phyloP scores from a whole-genome alignment of 106 monocot genomes.

The Dendrobium chrysotoxum region DNA sequence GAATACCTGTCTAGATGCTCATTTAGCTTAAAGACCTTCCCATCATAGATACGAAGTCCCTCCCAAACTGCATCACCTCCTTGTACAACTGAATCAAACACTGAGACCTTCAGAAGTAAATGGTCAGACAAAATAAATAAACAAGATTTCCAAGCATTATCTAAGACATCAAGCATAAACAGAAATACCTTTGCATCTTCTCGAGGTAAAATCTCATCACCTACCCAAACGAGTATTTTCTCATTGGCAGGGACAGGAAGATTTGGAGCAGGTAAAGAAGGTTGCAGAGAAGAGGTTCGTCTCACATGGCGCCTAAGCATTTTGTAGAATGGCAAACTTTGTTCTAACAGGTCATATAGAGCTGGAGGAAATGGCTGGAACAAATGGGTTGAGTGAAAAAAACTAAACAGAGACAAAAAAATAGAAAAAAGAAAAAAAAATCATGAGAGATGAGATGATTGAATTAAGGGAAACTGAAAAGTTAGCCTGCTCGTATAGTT shows the following conservation, averaged over 20 bases:
- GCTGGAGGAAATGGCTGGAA: slow-evolving; percentile 61
- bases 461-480: neutral
- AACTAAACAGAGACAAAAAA: neutral
- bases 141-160: neutral
- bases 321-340: slow-evolving; percentile 95
- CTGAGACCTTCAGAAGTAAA: slow-evolving; percentile 67
- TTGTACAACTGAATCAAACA: slow-evolving; percentile 99
- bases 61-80: slow-evolving; percentile 99
- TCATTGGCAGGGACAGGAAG: slow-evolving; percentile 85
- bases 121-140: slow-evolving; percentile 12
- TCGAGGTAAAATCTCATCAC: slow-evolving; percentile 78
- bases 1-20: slow-evolving; percentile 85
- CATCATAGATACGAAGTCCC: slow-evolving; percentile 80
- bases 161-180: neutral
- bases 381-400: slow-evolving; percentile 2
- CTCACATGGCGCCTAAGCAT: slow-evolving; percentile 51
- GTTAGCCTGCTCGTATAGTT: neutral
- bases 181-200: slow-evolving; percentile 72
- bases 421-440: neutral
- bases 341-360: slow-evolving; percentile 77
- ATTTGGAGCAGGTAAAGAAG: slow-evolving; percentile 50
- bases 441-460: neutral
- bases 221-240: slow-evolving; percentile 95
- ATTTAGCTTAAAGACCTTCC: slow-evolving; percentile 88
- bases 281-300: slow-evolving; percentile 30